Evolutionary conservation across 164 flowering plant species (phyloP).

Genomic region (Liquidambar formosana): DNA sequence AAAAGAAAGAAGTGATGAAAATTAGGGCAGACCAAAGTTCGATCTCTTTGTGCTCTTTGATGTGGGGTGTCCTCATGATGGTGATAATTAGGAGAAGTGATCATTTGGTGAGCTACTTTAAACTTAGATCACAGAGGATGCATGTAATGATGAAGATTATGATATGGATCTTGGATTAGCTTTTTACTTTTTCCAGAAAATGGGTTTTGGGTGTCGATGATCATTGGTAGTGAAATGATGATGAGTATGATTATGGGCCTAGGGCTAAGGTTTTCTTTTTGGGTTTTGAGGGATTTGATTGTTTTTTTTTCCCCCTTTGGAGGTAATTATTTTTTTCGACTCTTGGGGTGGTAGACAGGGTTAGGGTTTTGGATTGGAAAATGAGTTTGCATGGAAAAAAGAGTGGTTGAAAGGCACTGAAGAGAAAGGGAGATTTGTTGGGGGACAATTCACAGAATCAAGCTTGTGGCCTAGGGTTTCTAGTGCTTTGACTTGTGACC

Average conservation of each 20-base stretch:
- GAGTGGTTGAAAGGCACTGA: conserved; percentile 43
- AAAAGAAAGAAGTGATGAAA: too few species aligned
- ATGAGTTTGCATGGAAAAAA: conserved; percentile 52
- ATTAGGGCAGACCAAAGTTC: background rate
- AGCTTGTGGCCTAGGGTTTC: conserved; percentile 57
- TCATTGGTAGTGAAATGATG: conserved; percentile 19
- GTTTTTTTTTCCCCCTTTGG: background rate
- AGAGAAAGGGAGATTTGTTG: conserved; percentile 33
- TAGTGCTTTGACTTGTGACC: conserved; percentile 74
- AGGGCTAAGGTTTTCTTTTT: background rate
- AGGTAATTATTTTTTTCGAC: conserved; percentile 4
- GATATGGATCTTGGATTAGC: conserved; percentile 13
- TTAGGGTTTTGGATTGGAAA: conserved; percentile 40
- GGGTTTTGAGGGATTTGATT: background rate
- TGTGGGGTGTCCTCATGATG: conserved; percentile 21
- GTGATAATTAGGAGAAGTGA: conserved; percentile 19
- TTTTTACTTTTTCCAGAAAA: conserved; percentile 5
- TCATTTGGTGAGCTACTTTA: background rate
- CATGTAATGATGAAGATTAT: conserved; percentile 22
- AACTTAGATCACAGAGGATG: conserved; percentile 1
- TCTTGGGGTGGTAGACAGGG: conserved; percentile 16
- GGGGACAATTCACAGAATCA: conserved; percentile 24
- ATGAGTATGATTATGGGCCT: conserved; percentile 15
- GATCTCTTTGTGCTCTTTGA: conserved; percentile 1
- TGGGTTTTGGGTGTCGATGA: conserved; percentile 12